These are phyloP conservation scores for Pseudomonodictys pantanalensis DNA, from an alignment of 495 filamentous ascomycete species.

Conservation along the genomic window DNA sequence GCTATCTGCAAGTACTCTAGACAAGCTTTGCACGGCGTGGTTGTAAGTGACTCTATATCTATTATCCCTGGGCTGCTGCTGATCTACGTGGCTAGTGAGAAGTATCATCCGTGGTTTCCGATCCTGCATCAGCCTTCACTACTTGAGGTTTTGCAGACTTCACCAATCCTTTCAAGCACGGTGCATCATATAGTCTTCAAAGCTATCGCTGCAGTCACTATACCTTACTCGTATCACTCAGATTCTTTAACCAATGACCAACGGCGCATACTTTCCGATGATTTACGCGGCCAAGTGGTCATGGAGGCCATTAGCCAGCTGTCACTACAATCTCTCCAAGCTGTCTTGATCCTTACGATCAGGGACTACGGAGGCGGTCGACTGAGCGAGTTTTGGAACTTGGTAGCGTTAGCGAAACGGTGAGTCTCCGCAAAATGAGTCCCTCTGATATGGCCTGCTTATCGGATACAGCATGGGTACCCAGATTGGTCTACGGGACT, in stretches of 20 bases:
- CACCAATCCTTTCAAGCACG: conserved; percentile 10
- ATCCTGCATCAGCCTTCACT: conserved; percentile 39
- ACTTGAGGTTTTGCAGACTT: conserved; percentile 26
- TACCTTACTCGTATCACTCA: conserved; percentile 30
- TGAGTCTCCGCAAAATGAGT: background rate
- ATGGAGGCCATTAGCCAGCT: conserved; percentile 33
- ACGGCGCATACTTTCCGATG: conserved; percentile 15
- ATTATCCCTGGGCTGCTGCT: background rate
- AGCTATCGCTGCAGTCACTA: conserved; percentile 37
- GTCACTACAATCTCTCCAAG: conserved; percentile 34
- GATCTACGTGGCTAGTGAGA: conserved; percentile 5
- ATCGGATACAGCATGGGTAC: conserved; percentile 21
- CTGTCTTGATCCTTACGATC: conserved; percentile 37
- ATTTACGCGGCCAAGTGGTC: conserved; percentile 27
- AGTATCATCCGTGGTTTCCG: conserved; percentile 42
- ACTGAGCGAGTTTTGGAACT: conserved; percentile 37
- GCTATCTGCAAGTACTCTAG: conserved; percentile 12
- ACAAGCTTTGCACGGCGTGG: conserved; percentile 37
- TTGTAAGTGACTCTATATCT: conserved; percentile 12
- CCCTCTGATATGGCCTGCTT: background rate
- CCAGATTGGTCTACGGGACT: conserved; percentile 32
- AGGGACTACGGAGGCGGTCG: conserved; percentile 37
- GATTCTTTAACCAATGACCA: conserved; percentile 28
- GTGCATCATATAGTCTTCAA: conserved; percentile 32
- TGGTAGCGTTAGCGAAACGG: conserved; percentile 39